Percentiles rank a stretch among this genome's conserved stretches.
phyloP scores from a whole-genome alignment of 768 basidiomycete genomes.

The Russula dissimulans region DNA sequence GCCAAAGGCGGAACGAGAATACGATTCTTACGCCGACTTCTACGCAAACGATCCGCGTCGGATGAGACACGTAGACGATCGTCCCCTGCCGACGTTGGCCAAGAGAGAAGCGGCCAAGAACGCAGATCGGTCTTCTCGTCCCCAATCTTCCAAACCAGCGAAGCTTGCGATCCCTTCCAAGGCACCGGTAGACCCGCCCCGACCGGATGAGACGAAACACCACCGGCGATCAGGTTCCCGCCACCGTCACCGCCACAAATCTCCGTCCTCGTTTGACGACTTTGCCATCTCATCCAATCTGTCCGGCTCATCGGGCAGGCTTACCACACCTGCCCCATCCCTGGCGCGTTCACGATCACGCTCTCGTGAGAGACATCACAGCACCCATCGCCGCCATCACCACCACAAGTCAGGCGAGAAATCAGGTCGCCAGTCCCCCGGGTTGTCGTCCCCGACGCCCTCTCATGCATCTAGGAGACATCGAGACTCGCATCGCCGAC shows the following conservation, averaged over 20 bases:
- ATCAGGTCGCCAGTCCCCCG: constrained; percentile 7
- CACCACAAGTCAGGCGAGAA: constrained; percentile 5
- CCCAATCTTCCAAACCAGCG: constrained; percentile 5
- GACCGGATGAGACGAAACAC: not conserved
- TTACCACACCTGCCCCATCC: constrained; percentile 16
- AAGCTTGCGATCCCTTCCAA: constrained; percentile 6
- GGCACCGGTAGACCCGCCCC: constrained; percentile 3
- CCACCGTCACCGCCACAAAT: not conserved
- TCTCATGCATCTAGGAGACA: constrained; percentile 1
- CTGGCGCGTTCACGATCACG: constrained; percentile 10
- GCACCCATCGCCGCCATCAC: not conserved
- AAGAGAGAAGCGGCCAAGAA: not conserved
- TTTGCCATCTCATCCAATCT: constrained; percentile 15
- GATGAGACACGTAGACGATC: constrained; percentile 12
- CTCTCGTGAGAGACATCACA: not conserved
- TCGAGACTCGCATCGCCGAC: not conserved
- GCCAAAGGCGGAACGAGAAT: constrained; percentile 12
- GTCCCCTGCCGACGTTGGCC: constrained; percentile 7
- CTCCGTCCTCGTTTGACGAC: constrained; percentile 6
- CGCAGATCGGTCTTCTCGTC: not conserved
- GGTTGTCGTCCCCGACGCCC: constrained; percentile 14
- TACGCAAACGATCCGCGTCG: constrained; percentile 11
- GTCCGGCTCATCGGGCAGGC: constrained; percentile 14
- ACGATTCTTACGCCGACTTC: constrained; percentile 14
- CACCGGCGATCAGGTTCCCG: constrained; percentile 1